Base-by-base conservation (phyloP, 2,329 filamentous ascomycete species). In the Paradendryphiella salina region DNA sequence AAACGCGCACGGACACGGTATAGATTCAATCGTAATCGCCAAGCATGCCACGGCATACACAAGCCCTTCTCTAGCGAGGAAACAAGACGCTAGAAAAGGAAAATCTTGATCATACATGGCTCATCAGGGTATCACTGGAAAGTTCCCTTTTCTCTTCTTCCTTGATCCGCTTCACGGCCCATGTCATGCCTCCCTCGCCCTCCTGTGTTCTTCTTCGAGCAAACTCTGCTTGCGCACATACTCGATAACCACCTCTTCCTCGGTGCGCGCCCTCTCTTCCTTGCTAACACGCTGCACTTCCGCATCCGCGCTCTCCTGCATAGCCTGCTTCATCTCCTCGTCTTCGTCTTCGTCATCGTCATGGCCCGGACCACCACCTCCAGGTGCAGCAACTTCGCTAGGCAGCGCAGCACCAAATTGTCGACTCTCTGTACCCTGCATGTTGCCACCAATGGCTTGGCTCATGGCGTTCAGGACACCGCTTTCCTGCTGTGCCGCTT, bases 171-270 rank as follows among this genome's bases (percentile, higher is more conserved):
- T 10, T 9, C 5, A 14, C 15, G 18, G 7, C 8, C 7, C 17
- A 18, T 49, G 4, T 57, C 56, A n/a, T n/a, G n/a, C n/a, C 17
- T 52, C 47, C 32, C 44, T 13, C 37, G 56, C 35, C 31, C 52
- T 56, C 46, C 36, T 46, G 51, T 65, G 63, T 47, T 67, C 42
- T 34, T 65, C 85, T 72, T 93, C 89, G 0, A 82, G 79, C 34
- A 90, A 67, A 69, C 87, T 90, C 75, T 91, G 87, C 75, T 85
- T 87, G 78, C 87, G 88, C 33, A 90, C 80, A 70, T 89, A 90
- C 63, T 90, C 87, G 67, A 92, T 71, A 7, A 91, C 82, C 50
- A 88, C 84, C 48, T 90, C 83, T 66, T 92, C 87, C 65, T 91
- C 88, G 9, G 75, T 46, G 77, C 71, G 20, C 81, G 78, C 44